Percentiles rank a stretch among this genome's conserved stretches.
Evolutionary conservation across 192 early-diverging fungal genomes (phyloP).

Genomic region (Rhizoclosmatium sp.): DNA sequence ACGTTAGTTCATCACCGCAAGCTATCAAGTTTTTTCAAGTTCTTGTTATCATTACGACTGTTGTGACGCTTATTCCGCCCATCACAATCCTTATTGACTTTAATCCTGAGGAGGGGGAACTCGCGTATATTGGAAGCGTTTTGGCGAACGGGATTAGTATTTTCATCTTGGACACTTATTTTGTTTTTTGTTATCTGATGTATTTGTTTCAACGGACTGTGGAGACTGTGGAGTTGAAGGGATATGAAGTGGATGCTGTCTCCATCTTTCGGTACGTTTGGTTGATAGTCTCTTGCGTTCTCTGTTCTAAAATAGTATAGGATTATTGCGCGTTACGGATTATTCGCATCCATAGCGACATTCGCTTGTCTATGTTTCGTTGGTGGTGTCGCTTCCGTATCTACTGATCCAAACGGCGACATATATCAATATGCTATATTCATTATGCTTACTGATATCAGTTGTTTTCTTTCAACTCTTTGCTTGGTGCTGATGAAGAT

Average conservation of each 20-base stretch:
- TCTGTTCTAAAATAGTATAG: not conserved
- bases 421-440: not conserved
- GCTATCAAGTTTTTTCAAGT: not conserved
- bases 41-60: not conserved
- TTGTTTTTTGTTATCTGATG: not conserved
- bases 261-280: not conserved
- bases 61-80: not conserved
- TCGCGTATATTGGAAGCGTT: not conserved
- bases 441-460: not conserved
- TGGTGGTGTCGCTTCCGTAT: not conserved
- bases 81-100: not conserved
- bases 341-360: not conserved
- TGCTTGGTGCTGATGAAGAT: not conserved
- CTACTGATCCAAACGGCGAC: not conserved
- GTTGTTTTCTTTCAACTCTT: not conserved
- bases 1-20: not conserved
- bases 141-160: not conserved
- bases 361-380: not conserved
- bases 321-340: not conserved
- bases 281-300: not conserved
- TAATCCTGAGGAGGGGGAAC: not conserved
- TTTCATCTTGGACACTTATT: not conserved
- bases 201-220: not conserved
- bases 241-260: not conserved
- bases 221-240: not conserved